Evolutionary conservation across 2,329 filamentous ascomycete genomes (phyloP).

Genomic region (Hypoxylon sp.): DNA sequence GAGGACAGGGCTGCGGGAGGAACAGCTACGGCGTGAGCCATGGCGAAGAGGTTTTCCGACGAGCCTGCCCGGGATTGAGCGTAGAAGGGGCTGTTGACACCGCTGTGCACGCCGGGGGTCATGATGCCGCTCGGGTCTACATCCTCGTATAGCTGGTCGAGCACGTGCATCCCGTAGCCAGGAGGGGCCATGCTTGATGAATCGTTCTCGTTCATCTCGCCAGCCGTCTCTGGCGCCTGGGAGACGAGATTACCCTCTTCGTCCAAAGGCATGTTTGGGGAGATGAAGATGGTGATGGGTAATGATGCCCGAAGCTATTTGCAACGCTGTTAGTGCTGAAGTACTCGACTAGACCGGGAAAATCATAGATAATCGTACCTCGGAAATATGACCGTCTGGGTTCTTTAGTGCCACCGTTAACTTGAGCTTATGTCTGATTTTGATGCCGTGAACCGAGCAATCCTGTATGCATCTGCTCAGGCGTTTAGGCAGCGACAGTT

Average conservation of each 20-base stretch:
- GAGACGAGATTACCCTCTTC: conserved; percentile 84
- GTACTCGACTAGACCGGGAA: conserved; percentile 24
- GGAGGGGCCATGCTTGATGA: conserved; percentile 82
- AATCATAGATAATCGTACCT: conserved; percentile 64
- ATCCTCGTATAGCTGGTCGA: conserved; percentile 92
- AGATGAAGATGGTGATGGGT: conserved; percentile 94
- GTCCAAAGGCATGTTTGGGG: conserved; percentile 89
- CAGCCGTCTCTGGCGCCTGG: conserved; percentile 64
- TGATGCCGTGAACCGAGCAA: conserved; percentile 88
- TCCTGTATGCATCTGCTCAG: conserved; percentile 89
- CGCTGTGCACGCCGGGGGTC: conserved; percentile 70
- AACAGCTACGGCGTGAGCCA: conserved; percentile 60
- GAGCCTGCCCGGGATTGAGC: conserved; percentile 80
- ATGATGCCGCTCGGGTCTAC: conserved; percentile 85
- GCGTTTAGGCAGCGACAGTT: conserved; percentile 80
- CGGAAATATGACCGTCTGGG: conserved; percentile 92
- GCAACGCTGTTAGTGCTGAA: conserved; percentile 28
- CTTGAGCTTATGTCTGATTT: conserved; percentile 91
- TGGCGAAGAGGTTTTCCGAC: conserved; percentile 78
- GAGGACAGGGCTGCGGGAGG: conserved; percentile 69
- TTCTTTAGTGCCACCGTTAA: conserved; percentile 92
- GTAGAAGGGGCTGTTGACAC: conserved; percentile 84
- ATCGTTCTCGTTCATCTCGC: conserved; percentile 59
- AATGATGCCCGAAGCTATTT: conserved; percentile 84
- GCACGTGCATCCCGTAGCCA: conserved; percentile 87